Conservation (phyloP, 441 rosid species). For the Arabidopsis lyrata region DNA sequence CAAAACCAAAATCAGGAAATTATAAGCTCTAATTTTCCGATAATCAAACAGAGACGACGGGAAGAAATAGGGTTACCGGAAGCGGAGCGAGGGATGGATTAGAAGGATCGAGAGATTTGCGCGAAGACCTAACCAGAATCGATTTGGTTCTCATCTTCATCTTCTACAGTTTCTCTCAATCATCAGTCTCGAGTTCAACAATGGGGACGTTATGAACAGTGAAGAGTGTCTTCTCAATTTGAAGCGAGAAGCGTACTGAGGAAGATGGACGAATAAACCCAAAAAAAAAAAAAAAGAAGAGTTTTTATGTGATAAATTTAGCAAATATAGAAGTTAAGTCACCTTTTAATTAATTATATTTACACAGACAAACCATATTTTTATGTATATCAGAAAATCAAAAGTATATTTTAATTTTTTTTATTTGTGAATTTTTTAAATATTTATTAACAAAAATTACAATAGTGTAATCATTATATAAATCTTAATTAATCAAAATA, state of each 20-base stretch:
- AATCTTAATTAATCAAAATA: neutral
- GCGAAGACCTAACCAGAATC: conserved; percentile 27
- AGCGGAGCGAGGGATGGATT: conserved; percentile 9
- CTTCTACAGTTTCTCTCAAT: conserved; percentile 10
- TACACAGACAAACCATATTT: neutral
- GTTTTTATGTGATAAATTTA: neutral
- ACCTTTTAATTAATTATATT: neutral
- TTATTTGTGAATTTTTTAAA: neutral
- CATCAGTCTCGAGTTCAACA: neutral
- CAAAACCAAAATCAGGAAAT: neutral
- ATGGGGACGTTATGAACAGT: neutral
- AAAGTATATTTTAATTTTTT: neutral
- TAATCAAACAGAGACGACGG: conserved; percentile 1
- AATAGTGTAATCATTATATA: neutral
- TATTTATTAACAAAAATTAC: neutral
- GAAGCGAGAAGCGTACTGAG: conserved; percentile 16
- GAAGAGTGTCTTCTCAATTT: conserved; percentile 3
- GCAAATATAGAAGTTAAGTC: neutral
- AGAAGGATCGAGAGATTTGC: conserved; percentile 16
- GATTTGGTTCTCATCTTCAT: conserved; percentile 37
- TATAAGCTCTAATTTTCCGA: neutral
- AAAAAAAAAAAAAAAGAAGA: no score
- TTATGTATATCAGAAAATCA: neutral
- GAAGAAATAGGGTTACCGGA: conserved; percentile 29
- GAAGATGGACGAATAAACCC: conserved; percentile 5